Conservation (phyloP, 2,329 filamentous ascomycete species). For the Fusarium sp. region DNA sequence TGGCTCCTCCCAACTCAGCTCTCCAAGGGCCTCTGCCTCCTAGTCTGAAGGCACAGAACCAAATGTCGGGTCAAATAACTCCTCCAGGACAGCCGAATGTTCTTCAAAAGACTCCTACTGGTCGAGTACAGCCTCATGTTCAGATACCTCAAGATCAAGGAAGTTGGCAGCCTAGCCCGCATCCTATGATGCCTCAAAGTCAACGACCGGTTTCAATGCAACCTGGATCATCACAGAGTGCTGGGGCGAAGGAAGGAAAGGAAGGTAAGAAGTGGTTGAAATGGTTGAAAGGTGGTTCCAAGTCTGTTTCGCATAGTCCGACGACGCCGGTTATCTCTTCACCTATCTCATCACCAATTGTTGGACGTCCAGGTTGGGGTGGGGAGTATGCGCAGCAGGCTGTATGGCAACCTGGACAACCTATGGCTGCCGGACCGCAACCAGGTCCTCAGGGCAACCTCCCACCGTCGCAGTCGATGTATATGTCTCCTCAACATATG, state of each 20-base stretch:
- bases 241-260: slow-evolving; percentile 40
- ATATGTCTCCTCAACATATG: neutral
- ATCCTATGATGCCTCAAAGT: slow-evolving; percentile 24
- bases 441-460: slow-evolving; percentile 15
- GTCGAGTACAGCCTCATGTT: slow-evolving; percentile 30
- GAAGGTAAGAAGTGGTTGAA: slow-evolving; percentile 45
- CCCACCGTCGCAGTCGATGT: slow-evolving; percentile 1
- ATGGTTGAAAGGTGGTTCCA: slow-evolving; percentile 43
- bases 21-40: slow-evolving; percentile 7
- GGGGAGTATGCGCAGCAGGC: slow-evolving; percentile 38
- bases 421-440: slow-evolving; percentile 5
- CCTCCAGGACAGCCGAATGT: slow-evolving; percentile 14
- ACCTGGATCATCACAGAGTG: slow-evolving; percentile 26
- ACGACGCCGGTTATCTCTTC: slow-evolving; percentile 29
- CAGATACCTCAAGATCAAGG: slow-evolving; percentile 36
- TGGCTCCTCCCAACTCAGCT: slow-evolving; percentile 8
- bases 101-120: slow-evolving; percentile 1
- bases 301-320: slow-evolving; percentile 36
- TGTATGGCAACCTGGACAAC: slow-evolving; percentile 41
- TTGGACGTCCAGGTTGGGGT: slow-evolving; percentile 28
- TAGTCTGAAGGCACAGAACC: slow-evolving; percentile 12
- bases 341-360: slow-evolving; percentile 16
- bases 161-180: slow-evolving; percentile 31
- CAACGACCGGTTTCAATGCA: slow-evolving; percentile 37
- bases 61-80: neutral